Evolutionary conservation across 2,329 filamentous ascomycete species (phyloP), one percentile per base, ranked within the genome.

Genomic region (Plectosphaerella plurivora): DNA sequence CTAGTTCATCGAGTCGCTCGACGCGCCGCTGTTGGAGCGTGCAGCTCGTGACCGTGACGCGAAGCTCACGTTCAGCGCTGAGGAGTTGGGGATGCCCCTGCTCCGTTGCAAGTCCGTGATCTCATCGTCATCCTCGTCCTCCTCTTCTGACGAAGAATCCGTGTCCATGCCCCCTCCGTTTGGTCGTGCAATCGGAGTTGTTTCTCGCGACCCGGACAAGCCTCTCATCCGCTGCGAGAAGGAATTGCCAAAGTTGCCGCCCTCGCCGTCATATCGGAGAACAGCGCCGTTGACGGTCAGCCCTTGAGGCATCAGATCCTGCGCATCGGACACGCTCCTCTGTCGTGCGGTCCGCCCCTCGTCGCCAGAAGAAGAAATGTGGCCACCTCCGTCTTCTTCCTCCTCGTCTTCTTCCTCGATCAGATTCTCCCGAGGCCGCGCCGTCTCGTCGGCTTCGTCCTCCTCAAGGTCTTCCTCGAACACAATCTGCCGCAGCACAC

Each of bases 401-500:
- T 87, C 86, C 50, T 88, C 87, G 16, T 59, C 56, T 5, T 59
- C 56, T 18, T 60, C 58, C 7, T 57, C 45, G 33, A 10, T 48
- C 22, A 42, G 16, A 11, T 22, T 41, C 22, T 64, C 63, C 18
- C 61, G 61, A 10, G 48, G 48, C 11, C 18, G 28, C 7, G 39
- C 22, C 6, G 39, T 50, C 22, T 69, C 69, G 36, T 65, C 68
- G 35, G 65, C 69, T 49, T 90, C 88, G 18, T 89, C 87, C 49
- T 88, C 87, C 10, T 72, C 71, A 18, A 69, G 71, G 18, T 88
- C 87, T 61, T 92, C 87, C 49, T 88, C 88, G 53, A 96, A 85
- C 12, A 99, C 88, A 55, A 97, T 89, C 58, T 84, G 83, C 57
- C 91, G 79, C 70, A 97, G 78, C 44, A 97, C 89, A 54, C 83